A percentile compares a stretch with the other conserved stretches of the same genome.
Evolutionary conservation across 495 filamentous ascomycete genomes (phyloP).

Genomic region (Hamigera avellanea): DNA sequence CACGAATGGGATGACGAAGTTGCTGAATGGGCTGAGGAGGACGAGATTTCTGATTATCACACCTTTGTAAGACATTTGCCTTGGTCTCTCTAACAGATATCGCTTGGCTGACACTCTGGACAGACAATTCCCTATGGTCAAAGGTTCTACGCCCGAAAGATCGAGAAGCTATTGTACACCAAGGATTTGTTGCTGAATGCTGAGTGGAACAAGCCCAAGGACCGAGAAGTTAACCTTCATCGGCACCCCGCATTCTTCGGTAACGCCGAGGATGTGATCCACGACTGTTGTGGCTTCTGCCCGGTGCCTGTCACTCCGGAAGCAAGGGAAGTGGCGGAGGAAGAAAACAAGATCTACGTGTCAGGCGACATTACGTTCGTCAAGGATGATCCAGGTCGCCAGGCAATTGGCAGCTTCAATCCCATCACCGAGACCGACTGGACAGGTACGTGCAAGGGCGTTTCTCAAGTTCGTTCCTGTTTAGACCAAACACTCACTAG

Average conservation of each 20-base stretch:
- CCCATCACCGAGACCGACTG: slow-evolving; percentile 72
- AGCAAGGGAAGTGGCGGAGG: slow-evolving; percentile 53
- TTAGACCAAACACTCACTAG: neutral
- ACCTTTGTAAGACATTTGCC: slow-evolving; percentile 39
- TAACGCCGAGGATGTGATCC: slow-evolving; percentile 50
- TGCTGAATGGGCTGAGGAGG: slow-evolving; percentile 65
- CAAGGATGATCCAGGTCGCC: slow-evolving; percentile 67
- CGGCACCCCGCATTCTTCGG: slow-evolving; percentile 71
- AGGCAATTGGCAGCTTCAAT: slow-evolving; percentile 62
- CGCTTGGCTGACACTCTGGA: neutral
- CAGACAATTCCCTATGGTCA: slow-evolving; percentile 61
- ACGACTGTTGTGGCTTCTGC: slow-evolving; percentile 71
- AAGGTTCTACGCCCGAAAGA: slow-evolving; percentile 56
- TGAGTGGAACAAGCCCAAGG: slow-evolving; percentile 68
- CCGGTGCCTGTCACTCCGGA: slow-evolving; percentile 56
- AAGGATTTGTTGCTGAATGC: slow-evolving; percentile 75
- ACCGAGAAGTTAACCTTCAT: slow-evolving; percentile 61
- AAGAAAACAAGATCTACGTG: slow-evolving; percentile 62
- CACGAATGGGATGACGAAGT: slow-evolving; percentile 60
- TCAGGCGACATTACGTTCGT: slow-evolving; percentile 60
- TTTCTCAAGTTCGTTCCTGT: no score
- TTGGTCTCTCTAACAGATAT: neutral
- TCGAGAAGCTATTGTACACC: slow-evolving; percentile 68
- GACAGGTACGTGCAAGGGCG: no score
- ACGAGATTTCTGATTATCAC: slow-evolving; percentile 66